Evolutionary conservation across 2,329 filamentous ascomycete genomes (phyloP), one percentile per base, ranked within the genome.

Genomic region (Aspergillus ustus): DNA sequence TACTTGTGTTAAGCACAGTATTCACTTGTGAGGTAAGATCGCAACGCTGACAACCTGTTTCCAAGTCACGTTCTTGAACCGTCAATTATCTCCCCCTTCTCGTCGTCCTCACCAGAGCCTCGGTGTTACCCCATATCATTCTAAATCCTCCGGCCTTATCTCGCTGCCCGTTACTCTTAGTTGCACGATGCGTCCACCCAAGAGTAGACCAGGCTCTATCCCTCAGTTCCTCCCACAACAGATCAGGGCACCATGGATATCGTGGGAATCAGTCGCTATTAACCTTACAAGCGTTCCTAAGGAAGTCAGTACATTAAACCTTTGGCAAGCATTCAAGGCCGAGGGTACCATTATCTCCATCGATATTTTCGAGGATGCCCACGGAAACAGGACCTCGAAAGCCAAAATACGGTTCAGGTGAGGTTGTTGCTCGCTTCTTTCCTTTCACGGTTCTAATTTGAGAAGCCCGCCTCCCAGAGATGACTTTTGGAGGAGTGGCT

Each of bases 261-360:
- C 54, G 7, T 79, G 77, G 77, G 73, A 77, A 4, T 77, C 76
- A 1, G 64, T 82, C 8, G 72, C 71, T 4, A 58, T 82, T n/a
- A 72, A 61, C 20, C 51, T 83, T 9, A 62, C 52, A 2, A 68
- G 70, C 5, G 57, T 83, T 4, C 79, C 81, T 0, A 46, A 52
- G 7, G 69, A 73, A 22, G 68, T 70, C 7, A 77, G 67, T 29
- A 79, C 79, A 0, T 70, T 72, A 7, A 70, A 70, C 4, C 66
- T 91, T 1, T 86, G 83, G 72, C 69, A 78, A 2, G 81, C 81
- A 19, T 85, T 92, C 63, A 72, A 76, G 1, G 62, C 67, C 0
- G 78, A 86, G 61, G 87, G 88, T 0, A 76, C 76, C 6, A 80
- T 91, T 13, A 74, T 74, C 3, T 83, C 76, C 40, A 84, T 91